These are phyloP conservation scores for Pugionium dolabratum DNA, from an alignment of 345 rosid species.

Conservation along the genomic window DNA sequence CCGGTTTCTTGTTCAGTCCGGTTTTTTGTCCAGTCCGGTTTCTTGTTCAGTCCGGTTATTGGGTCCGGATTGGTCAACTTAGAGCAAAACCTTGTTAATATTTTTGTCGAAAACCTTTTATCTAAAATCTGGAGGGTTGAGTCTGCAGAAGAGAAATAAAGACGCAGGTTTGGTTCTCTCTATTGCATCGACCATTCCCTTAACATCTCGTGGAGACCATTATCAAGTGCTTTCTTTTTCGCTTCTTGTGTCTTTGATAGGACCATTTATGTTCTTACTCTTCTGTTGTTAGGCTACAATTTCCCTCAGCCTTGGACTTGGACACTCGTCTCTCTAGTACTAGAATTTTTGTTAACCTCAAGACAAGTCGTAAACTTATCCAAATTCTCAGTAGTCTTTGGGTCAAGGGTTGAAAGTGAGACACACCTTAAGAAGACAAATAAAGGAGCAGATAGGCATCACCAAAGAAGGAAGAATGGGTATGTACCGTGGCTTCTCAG, in stretches of 20 bases:
- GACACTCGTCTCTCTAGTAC: constrained; percentile 8
- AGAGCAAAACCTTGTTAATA: neutral
- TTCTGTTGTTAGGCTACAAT: constrained; percentile 7
- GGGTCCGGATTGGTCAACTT: constrained; percentile 15
- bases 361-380: too few species aligned
- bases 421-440: too few species aligned
- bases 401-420: too few species aligned
- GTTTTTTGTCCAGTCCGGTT: too few species aligned
- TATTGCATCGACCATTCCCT: neutral
- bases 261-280: neutral
- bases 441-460: too few species aligned
- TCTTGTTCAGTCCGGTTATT: neutral
- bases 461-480: too few species aligned
- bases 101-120: neutral
- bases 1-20: too few species aligned
- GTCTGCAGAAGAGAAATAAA: neutral
- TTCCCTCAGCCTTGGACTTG: neutral
- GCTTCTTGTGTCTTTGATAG: constrained; percentile 2
- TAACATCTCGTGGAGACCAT: constrained; percentile 5
- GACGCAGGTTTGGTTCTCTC: constrained; percentile 1
- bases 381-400: too few species aligned
- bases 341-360: neutral
- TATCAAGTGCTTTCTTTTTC: constrained; percentile 20
- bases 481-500: too few species aligned
- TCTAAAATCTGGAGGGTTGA: constrained; percentile 1